Evolutionary conservation across 768 basidiomycete species (phyloP).

Genomic region (Mycena albidolilacea): DNA sequence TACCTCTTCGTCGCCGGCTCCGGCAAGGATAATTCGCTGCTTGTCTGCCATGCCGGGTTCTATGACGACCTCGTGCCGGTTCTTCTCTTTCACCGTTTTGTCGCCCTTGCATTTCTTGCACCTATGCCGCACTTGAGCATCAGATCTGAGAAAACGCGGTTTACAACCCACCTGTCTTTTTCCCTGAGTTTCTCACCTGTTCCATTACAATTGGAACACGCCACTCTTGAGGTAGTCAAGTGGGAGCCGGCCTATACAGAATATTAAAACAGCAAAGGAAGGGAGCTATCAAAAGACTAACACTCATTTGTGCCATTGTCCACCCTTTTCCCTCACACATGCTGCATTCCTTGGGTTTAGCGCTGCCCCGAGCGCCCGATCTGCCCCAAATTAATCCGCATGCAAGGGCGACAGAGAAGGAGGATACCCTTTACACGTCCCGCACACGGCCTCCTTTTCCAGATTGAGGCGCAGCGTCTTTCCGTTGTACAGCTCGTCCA

Average conservation of each 20-base stretch:
- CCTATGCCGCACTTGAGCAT: slow-evolving; percentile 55
- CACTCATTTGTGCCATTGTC: slow-evolving; percentile 72
- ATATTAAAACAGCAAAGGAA: slow-evolving; percentile 4
- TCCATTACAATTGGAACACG: slow-evolving; percentile 81
- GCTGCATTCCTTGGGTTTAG: slow-evolving; percentile 88
- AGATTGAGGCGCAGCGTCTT: slow-evolving; percentile 91
- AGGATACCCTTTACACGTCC: slow-evolving; percentile 82
- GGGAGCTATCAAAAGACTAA: slow-evolving; percentile 39
- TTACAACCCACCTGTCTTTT: slow-evolving; percentile 78
- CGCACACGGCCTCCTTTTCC: slow-evolving; percentile 88
- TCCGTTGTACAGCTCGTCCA: slow-evolving; percentile 95
- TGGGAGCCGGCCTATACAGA: slow-evolving; percentile 61
- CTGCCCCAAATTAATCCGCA: slow-evolving; percentile 53
- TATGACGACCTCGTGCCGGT: slow-evolving; percentile 87
- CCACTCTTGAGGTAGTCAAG: slow-evolving; percentile 58
- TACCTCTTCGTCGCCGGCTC: slow-evolving; percentile 94
- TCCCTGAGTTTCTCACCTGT: slow-evolving; percentile 81
- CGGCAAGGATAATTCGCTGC: slow-evolving; percentile 89
- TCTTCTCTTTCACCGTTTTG: slow-evolving; percentile 89
- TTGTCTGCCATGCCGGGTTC: slow-evolving; percentile 90
- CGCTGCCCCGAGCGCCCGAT: slow-evolving; percentile 84
- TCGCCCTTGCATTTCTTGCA: slow-evolving; percentile 97
- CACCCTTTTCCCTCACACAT: slow-evolving; percentile 90
- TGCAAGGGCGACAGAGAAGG: not conserved
- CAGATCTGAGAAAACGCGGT: not conserved